These are phyloP conservation scores for Penicillium sumatraense DNA, from an alignment of 2,329 filamentous ascomycete species.

Conservation along the genomic window DNA sequence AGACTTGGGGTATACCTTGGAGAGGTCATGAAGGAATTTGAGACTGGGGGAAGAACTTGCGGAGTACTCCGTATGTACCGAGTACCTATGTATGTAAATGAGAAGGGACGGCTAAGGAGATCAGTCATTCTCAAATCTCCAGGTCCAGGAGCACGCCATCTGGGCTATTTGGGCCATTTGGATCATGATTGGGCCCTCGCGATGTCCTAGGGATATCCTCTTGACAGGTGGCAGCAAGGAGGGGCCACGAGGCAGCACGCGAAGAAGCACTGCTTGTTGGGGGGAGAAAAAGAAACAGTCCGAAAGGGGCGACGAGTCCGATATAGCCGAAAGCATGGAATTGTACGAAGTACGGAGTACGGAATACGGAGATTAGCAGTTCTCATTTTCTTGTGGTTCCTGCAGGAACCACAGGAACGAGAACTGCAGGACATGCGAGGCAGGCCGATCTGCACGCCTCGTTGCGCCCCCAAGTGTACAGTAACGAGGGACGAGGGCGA, in stretches of 20 bases:
- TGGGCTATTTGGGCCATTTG: not conserved
- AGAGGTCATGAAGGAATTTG: not conserved
- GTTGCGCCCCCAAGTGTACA: conserved; percentile 1
- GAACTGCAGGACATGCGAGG: not conserved
- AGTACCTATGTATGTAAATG: no score
- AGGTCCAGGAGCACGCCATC: not conserved
- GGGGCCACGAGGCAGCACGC: not conserved
- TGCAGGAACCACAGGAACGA: not conserved
- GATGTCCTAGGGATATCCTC: not conserved
- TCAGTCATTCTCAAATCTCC: not conserved
- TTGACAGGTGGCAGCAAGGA: not conserved
- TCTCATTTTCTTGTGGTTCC: no score
- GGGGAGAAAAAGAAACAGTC: not conserved
- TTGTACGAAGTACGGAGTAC: not conserved
- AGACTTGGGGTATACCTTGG: conserved; percentile 24
- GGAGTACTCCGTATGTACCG: no score
- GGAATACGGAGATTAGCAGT: no score
- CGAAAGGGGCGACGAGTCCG: not conserved
- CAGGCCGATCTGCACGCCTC: not conserved
- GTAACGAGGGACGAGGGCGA: not conserved
- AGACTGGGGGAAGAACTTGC: not conserved
- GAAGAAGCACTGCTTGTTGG: not conserved
- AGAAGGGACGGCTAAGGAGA: not conserved
- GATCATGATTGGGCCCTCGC: not conserved
- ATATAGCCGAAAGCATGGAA: not conserved